Percentiles rank a stretch among this genome's conserved stretches.
Evolutionary conservation across 768 basidiomycete species (phyloP).

Genomic region (Agrocybe praecox): DNA sequence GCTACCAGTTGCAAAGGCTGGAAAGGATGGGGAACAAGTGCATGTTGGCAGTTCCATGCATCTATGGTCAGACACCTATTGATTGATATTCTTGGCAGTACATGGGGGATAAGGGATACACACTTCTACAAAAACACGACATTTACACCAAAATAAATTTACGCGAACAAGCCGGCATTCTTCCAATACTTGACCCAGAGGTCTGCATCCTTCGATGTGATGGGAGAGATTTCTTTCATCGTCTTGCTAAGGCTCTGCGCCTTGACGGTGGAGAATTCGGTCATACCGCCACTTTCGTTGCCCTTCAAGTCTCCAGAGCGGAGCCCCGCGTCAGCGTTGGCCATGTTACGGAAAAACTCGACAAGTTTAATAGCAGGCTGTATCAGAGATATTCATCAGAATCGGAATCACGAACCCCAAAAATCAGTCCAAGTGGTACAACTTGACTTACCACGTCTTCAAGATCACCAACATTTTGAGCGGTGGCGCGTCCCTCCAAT

Average conservation of each 20-base stretch:
- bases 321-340: constrained; percentile 17
- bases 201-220: constrained; percentile 13
- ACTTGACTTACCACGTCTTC: constrained; percentile 28
- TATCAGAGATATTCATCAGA: background rate
- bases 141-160: background rate
- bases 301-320: constrained; percentile 4
- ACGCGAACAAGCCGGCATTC: constrained; percentile 12
- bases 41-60: too few relatives aligned
- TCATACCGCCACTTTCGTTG: constrained; percentile 17
- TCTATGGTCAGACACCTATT: too few relatives aligned
- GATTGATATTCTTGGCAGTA: too few relatives aligned
- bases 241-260: constrained; percentile 18
- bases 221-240: constrained; percentile 13
- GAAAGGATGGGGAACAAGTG: too few relatives aligned
- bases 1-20: too few relatives aligned
- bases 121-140: background rate
- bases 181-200: constrained; percentile 26
- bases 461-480: constrained; percentile 26
- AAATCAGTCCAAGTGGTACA: background rate
- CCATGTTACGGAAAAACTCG: constrained; percentile 24
- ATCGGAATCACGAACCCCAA: background rate
- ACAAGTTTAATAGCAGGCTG: constrained; percentile 37
- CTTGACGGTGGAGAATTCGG: constrained; percentile 17
- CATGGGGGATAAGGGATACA: background rate
- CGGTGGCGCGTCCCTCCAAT: constrained; percentile 23